Conservation (phyloP, 805 yeast genomes). For the Candida parachauliodes region DNA sequence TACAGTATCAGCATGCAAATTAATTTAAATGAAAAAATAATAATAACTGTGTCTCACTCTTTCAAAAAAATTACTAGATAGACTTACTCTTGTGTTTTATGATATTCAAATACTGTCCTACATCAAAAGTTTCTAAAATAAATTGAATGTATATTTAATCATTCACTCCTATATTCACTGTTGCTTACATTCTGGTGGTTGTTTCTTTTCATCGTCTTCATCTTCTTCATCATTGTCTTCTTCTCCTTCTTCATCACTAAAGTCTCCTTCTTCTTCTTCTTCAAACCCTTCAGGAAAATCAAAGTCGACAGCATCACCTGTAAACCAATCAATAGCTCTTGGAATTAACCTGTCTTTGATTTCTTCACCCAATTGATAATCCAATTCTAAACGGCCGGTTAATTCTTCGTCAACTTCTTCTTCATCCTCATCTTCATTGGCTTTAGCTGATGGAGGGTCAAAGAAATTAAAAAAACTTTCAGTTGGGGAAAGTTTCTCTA, state of each 20-base stretch:
- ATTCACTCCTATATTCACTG: no score
- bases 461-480: constrained; percentile 96
- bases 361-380: constrained; percentile 94
- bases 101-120: no score
- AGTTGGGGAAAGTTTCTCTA: constrained; percentile 90
- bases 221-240: constrained; percentile 58
- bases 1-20: not conserved
- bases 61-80: no score
- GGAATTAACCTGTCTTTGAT: constrained; percentile 94
- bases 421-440: constrained; percentile 41
- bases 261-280: constrained; percentile 62
- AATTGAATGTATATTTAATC: no score
- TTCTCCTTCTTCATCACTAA: constrained; percentile 58
- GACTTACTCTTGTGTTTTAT: no score
- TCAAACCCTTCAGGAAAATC: constrained; percentile 54
- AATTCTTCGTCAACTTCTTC: constrained; percentile 60
- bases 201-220: constrained; percentile 55
- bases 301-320: constrained; percentile 91
- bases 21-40: not conserved
- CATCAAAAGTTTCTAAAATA: no score
- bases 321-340: constrained; percentile 97
- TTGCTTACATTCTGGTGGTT: constrained; percentile 78
- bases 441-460: constrained; percentile 78
- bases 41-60: no score
- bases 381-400: constrained; percentile 82